Percentiles rank a stretch among this genome's conserved stretches.
phyloP scores from a whole-genome alignment of 2,329 filamentous ascomycete genomes.

The Xylariales sp. region DNA sequence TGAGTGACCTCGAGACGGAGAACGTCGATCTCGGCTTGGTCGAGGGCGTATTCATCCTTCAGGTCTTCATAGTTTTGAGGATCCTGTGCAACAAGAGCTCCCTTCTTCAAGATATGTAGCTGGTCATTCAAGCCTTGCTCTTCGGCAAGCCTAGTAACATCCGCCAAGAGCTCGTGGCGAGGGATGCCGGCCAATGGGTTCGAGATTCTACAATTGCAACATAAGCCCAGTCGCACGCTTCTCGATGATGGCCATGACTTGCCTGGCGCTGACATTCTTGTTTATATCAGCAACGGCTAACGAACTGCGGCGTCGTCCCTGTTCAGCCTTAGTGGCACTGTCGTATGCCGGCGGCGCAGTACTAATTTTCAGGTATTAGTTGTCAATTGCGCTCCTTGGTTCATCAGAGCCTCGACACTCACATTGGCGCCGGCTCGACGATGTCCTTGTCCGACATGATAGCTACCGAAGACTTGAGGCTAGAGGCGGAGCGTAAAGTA shows the following conservation, averaged over 20 bases:
- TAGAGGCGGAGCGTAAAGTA: neutral
- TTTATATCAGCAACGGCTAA: constrained; percentile 37
- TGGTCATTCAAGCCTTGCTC: constrained; percentile 14
- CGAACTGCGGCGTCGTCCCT: constrained; percentile 27
- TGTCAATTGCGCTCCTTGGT: no score
- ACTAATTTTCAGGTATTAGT: constrained; percentile 2
- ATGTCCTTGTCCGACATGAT: neutral
- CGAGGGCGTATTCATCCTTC: constrained; percentile 43
- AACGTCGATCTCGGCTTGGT: constrained; percentile 49
- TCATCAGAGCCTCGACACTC: no score
- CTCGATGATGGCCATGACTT: constrained; percentile 15
- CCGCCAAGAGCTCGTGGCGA: constrained; percentile 40
- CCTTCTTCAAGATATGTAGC: constrained; percentile 15
- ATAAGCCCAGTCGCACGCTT: no score
- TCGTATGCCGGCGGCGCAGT: constrained; percentile 13
- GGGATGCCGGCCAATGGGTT: constrained; percentile 55
- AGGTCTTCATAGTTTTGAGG: constrained; percentile 44
- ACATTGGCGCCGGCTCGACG: neutral
- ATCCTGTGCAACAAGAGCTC: constrained; percentile 28
- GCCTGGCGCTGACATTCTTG: constrained; percentile 43
- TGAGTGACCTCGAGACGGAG: constrained; percentile 56
- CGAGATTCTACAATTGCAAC: constrained; percentile 42
- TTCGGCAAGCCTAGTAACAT: constrained; percentile 36
- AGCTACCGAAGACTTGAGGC: neutral
- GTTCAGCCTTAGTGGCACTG: constrained; percentile 29